These are phyloP conservation scores for Trichophyton equinum DNA, from an alignment of 2,329 filamentous ascomycete species.

Conservation along the genomic window DNA sequence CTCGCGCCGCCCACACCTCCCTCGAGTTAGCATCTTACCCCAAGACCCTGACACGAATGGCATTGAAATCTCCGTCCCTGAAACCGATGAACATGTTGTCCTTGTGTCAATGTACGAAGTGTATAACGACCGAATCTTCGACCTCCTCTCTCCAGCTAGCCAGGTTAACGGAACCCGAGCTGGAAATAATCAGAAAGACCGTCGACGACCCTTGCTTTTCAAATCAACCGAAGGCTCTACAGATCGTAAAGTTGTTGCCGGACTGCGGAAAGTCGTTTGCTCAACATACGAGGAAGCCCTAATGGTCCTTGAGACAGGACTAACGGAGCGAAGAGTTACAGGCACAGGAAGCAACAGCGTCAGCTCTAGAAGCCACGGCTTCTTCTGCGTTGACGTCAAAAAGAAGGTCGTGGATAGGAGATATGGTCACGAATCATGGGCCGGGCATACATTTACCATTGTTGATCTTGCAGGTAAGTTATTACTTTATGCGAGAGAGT, in stretches of 20 bases:
- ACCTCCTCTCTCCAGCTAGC: conserved; percentile 54
- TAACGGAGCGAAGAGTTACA: conserved; percentile 75
- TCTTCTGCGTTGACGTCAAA: conserved; percentile 92
- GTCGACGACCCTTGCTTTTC: conserved; percentile 75
- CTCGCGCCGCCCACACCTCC: conserved; percentile 48
- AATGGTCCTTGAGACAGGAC: conserved; percentile 76
- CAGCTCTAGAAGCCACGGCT: conserved; percentile 85
- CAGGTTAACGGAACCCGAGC: conserved; percentile 29
- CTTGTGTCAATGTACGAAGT: conserved; percentile 98
- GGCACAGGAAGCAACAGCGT: conserved; percentile 89
- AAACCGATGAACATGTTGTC: conserved; percentile 67
- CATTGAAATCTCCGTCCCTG: conserved; percentile 54
- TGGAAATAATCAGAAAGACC: conserved; percentile 44
- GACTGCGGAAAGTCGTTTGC: conserved; percentile 81
- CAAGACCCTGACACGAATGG: conserved; percentile 62
- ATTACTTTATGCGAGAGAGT: neutral
- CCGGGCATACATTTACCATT: conserved; percentile 66
- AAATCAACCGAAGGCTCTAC: conserved; percentile 80
- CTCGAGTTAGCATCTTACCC: conserved; percentile 58
- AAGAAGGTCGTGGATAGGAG: conserved; percentile 48
- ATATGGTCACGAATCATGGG: conserved; percentile 51
- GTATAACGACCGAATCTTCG: conserved; percentile 96
- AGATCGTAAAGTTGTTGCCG: conserved; percentile 88
- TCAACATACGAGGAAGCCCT: conserved; percentile 69
- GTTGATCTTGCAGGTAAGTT: conserved; percentile 70